Base-by-base conservation (phyloP, 2,329 filamentous ascomycete genomes). In the Aspergillus tubingensis region DNA sequence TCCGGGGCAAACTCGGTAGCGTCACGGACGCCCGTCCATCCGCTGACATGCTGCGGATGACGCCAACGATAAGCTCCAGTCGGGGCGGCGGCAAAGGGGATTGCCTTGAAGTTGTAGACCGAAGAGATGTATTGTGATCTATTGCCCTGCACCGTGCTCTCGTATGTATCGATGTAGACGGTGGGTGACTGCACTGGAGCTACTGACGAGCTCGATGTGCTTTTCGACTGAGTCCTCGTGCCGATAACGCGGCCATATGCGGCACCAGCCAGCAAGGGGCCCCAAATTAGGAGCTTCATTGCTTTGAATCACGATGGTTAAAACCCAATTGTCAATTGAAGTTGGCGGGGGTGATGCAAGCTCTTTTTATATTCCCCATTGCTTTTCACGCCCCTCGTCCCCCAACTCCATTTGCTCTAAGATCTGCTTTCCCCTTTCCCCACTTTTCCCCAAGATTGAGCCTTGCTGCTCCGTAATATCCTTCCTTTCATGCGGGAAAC, bases 141-240 rank as follows among this genome's bases (percentile, higher is more conserved):
- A 2, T 62, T 60, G 44, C 69, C 67, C 36, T 57, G 62, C 15
- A 68, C 30, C 67, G 68, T 65, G 51, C 62, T 38, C 44, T 72
- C 11, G 17, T 51, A 48, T 10, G 62, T 66, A 5, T 58, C 50
- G 27, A 65, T 53, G 3, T 51, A 25, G 21, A 55, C 47, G n/a
- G 43, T 49, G 8, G 25, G 47, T 4, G 47, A 49, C 15, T 27
- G 23, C 25, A 27, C 47, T 3, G 47, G 4, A n/a, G 47, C 47
- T 5, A 4, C 21, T 6, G 23, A 13, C 1, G 47, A 49, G 47
- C 47, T 49, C 11, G 7, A 8, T 6, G 23, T 21, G 39, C 39
- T 43, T 10, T 5, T 19, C 3, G 39, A 17, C n/a, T 21, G 8
- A 1, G 39, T 43, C n/a, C 8, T 1, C 8, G 39, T 43, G 39